These are phyloP conservation scores for Trichophyton mentagrophytes DNA, from an alignment of 2,329 filamentous ascomycete genomes.

Conservation along the genomic window DNA sequence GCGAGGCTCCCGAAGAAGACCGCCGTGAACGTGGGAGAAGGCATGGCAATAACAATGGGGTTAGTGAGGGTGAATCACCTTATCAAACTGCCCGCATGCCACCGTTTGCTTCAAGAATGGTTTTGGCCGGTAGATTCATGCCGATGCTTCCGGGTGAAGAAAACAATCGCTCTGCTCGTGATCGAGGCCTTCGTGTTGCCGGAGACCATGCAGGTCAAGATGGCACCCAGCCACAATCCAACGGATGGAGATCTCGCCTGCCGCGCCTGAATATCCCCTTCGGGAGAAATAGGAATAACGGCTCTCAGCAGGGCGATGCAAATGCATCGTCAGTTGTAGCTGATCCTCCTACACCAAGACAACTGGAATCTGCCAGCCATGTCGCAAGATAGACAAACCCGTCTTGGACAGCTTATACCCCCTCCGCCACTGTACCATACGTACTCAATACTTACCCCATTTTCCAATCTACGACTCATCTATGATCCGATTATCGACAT, in stretches of 20 bases:
- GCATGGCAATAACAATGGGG: slow-evolving; percentile 13
- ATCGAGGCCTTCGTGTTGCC: neutral
- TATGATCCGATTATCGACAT: neutral
- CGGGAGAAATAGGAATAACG: neutral
- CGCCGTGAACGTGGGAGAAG: neutral
- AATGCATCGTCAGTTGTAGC: neutral
- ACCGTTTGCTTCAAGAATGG: slow-evolving; percentile 23
- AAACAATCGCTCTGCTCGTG: neutral
- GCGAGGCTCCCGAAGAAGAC: slow-evolving; percentile 12
- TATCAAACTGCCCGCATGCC: slow-evolving; percentile 23
- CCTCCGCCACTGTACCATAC: neutral
- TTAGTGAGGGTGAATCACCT: slow-evolving; percentile 24
- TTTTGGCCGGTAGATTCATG: slow-evolving; percentile 27
- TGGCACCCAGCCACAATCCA: neutral
- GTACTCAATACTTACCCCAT: neutral
- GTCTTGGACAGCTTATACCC: neutral
- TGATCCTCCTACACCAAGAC: neutral
- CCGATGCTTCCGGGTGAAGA: slow-evolving; percentile 19
- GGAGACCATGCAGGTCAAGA: neutral
- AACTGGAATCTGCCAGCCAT: neutral
- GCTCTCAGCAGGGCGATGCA: neutral
- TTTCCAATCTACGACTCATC: neutral
- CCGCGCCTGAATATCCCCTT: neutral
- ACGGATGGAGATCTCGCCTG: neutral
- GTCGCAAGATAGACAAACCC: neutral